These are phyloP conservation scores for Vitis rupestris DNA, from an alignment of 164 flowering plant species.

Conservation along the genomic window DNA sequence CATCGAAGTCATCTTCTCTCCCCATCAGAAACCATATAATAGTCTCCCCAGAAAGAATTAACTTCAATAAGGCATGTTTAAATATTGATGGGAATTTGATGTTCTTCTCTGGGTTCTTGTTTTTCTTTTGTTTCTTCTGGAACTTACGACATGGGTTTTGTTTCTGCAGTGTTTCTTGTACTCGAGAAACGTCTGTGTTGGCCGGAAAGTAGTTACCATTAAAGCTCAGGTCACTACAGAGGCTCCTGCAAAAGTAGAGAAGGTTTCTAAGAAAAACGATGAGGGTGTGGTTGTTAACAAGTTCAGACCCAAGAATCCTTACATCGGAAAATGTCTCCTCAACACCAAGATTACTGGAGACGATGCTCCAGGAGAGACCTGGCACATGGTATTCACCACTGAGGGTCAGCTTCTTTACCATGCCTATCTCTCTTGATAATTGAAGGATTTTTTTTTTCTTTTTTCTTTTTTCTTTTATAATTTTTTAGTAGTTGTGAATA, in stretches of 20 bases:
- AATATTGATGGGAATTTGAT: background rate
- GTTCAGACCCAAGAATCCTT: conserved; percentile 65
- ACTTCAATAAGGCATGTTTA: conserved; percentile 47
- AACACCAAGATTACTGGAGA: conserved; percentile 80
- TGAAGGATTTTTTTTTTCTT: no score
- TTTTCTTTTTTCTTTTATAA: no score
- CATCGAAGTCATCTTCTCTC: conserved; percentile 54
- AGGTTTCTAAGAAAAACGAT: conserved; percentile 59
- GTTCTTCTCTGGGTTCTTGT: background rate
- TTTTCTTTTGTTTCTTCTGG: background rate
- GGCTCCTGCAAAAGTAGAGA: conserved; percentile 59
- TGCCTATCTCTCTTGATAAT: background rate
- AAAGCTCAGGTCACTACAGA: conserved; percentile 68
- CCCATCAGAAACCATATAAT: conserved; percentile 35
- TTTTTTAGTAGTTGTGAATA: no score
- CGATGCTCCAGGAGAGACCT: conserved; percentile 81
- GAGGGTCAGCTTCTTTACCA: conserved; percentile 38
- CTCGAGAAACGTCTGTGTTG: conserved; percentile 37
- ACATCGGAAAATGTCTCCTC: conserved; percentile 60
- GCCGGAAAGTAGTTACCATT: conserved; percentile 37
- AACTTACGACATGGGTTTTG: background rate
- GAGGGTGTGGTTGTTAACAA: conserved; percentile 68
- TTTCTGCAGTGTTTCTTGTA: conserved; percentile 31
- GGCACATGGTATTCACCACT: conserved; percentile 84
- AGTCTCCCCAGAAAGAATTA: conserved; percentile 42